Percentiles rank a stretch among this genome's conserved stretches.
Evolutionary conservation across 2,329 filamentous ascomycete species (phyloP).

Genomic region (Allantophomopsis cytisporea): DNA sequence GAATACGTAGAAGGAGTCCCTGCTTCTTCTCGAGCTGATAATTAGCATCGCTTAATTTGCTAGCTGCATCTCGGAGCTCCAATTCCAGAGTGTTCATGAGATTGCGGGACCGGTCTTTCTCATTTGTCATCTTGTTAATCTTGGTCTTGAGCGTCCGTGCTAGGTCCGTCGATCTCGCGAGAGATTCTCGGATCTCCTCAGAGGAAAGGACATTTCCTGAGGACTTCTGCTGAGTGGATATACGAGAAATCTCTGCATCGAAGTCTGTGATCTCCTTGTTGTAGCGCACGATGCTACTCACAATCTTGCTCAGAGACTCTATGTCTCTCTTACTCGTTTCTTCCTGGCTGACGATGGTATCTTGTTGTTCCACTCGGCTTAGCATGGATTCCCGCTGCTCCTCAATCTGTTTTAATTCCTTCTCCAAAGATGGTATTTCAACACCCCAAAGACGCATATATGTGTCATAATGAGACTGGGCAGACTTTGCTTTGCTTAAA

Average conservation of each 20-base stretch:
- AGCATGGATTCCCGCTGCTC: conserved; percentile 46
- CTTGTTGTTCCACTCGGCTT: conserved; percentile 50
- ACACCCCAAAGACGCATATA: conserved; percentile 52
- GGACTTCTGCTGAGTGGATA: conserved; percentile 63
- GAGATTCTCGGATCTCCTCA: conserved; percentile 72
- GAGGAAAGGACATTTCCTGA: conserved; percentile 52
- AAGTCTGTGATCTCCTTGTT: conserved; percentile 59
- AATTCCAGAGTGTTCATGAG: conserved; percentile 60
- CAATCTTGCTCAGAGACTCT: conserved; percentile 63
- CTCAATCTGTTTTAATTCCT: conserved; percentile 48
- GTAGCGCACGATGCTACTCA: conserved; percentile 62
- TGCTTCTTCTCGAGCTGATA: conserved; percentile 74
- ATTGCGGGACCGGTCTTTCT: conserved; percentile 59
- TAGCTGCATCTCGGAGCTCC: conserved; percentile 60
- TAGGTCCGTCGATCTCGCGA: conserved; percentile 53
- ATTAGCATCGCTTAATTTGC: conserved; percentile 55
- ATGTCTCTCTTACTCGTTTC: conserved; percentile 57
- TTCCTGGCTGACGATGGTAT: conserved; percentile 49
- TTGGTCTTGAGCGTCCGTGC: conserved; percentile 48
- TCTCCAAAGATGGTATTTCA: conserved; percentile 58
- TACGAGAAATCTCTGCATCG: conserved; percentile 58
- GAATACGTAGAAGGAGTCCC: conserved; percentile 55
- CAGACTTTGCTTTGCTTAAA: conserved; percentile 45
- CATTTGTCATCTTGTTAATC: conserved; percentile 50
- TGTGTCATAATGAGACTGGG: conserved; percentile 57